These are phyloP conservation scores for Phytophthora sp. DNA, from an alignment of 352 stramenopile genomes.

Conservation along the genomic window DNA sequence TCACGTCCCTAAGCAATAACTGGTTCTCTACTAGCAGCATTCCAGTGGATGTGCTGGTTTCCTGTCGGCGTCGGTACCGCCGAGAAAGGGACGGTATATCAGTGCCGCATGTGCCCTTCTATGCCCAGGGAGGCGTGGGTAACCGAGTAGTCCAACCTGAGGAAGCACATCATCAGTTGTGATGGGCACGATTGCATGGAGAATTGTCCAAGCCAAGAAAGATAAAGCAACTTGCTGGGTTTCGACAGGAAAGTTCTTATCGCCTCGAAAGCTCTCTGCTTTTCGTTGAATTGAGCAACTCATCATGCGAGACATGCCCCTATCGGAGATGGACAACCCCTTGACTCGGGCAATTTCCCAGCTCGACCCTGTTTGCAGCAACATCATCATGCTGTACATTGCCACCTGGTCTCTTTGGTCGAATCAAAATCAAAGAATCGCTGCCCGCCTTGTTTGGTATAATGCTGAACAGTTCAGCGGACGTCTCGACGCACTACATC, in stretches of 20 bases:
- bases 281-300: slow-evolving; percentile 10
- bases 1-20: not conserved
- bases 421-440: not conserved
- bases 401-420: not conserved
- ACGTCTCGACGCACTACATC: not conserved
- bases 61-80: not conserved
- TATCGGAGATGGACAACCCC: slow-evolving; percentile 8
- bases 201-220: not conserved
- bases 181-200: slow-evolving; percentile 2
- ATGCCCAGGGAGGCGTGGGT: slow-evolving; percentile 14
- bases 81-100: no score
- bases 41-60: slow-evolving; percentile 5
- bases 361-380: not conserved
- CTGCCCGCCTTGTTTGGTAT: not conserved
- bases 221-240: not conserved
- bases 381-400: not conserved
- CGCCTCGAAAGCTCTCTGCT: not conserved
- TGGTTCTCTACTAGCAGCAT: slow-evolving; percentile 3
- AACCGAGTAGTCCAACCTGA: slow-evolving; percentile 11
- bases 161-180: slow-evolving; percentile 12
- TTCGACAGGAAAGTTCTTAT: slow-evolving; percentile 6
- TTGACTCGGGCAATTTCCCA: not conserved
- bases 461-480: not conserved
- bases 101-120: slow-evolving; percentile 4
- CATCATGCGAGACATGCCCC: slow-evolving; percentile 10